phyloP scores from a whole-genome alignment of 345 rosid species.

The Streptanthus diversifolius region DNA sequence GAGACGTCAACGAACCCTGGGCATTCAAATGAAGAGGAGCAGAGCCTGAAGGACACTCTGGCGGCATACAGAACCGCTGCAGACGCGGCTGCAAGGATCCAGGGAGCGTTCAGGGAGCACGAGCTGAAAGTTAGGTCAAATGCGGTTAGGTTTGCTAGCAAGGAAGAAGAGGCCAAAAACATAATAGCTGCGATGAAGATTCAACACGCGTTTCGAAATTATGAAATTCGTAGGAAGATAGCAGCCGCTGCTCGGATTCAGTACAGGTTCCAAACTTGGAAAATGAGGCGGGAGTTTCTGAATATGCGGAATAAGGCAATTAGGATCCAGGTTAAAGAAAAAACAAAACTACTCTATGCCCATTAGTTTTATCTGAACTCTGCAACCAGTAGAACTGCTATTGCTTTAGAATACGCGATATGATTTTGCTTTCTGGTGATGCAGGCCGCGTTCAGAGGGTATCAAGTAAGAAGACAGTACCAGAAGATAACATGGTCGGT shows the following conservation, averaged over 20 bases:
- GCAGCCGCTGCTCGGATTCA: constrained; percentile 88
- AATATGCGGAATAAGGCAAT: constrained; percentile 67
- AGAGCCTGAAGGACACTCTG: constrained; percentile 68
- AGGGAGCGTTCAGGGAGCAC: constrained; percentile 81
- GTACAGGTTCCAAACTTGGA: constrained; percentile 87
- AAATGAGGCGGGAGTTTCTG: constrained; percentile 67
- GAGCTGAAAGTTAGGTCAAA: constrained; percentile 58
- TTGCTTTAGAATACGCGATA: not conserved
- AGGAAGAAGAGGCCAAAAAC: constrained; percentile 67
- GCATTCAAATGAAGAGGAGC: constrained; percentile 59
- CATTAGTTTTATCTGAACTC: not conserved
- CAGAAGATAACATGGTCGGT: constrained; percentile 86
- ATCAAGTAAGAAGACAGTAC: constrained; percentile 77
- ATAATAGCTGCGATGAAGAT: constrained; percentile 94
- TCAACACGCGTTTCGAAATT: constrained; percentile 89
- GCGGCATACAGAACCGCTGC: constrained; percentile 88
- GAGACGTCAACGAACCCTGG: constrained; percentile 31
- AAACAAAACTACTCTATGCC: not conserved
- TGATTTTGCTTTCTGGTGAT: constrained; percentile 3
- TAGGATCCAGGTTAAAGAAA: constrained; percentile 64
- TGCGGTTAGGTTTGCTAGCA: constrained; percentile 42
- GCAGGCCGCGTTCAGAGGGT: constrained; percentile 90
- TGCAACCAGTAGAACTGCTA: not conserved
- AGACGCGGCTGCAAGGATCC: constrained; percentile 93
- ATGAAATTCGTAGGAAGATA: constrained; percentile 59